Conservation (phyloP, 345 rosid species). For the Brassica nigra region DNA sequence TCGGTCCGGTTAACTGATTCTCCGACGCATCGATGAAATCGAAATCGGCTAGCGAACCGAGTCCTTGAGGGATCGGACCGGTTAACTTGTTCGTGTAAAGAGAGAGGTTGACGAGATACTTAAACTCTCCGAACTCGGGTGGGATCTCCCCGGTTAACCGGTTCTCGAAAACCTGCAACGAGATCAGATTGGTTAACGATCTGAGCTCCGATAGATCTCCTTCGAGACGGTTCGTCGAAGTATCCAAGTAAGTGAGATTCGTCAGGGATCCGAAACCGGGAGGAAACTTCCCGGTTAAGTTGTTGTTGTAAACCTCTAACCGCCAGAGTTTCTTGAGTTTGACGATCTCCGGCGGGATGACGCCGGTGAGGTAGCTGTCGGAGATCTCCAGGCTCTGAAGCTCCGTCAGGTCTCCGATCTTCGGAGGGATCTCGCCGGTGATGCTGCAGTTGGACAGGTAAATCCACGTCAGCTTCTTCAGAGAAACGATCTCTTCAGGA, state of each 20-base stretch:
- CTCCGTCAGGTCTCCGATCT: slow-evolving; percentile 61
- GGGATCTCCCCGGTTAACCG: slow-evolving; percentile 70
- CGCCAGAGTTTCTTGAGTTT: slow-evolving; percentile 62
- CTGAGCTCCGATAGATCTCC: slow-evolving; percentile 68
- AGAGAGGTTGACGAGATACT: slow-evolving; percentile 64
- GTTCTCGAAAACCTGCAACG: slow-evolving; percentile 65
- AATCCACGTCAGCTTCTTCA: slow-evolving; percentile 57
- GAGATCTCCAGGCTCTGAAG: slow-evolving; percentile 64
- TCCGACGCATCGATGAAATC: slow-evolving; percentile 82
- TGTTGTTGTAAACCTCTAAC: slow-evolving; percentile 68
- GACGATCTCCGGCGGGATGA: slow-evolving; percentile 62
- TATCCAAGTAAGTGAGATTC: slow-evolving; percentile 59
- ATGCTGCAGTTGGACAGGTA: slow-evolving; percentile 70
- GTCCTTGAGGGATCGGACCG: slow-evolving; percentile 72
- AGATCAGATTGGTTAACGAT: slow-evolving; percentile 56
- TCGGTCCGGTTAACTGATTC: slow-evolving; percentile 66
- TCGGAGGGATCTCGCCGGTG: slow-evolving; percentile 58
- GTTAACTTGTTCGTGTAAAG: slow-evolving; percentile 63
- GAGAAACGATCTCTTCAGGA: slow-evolving; percentile 51
- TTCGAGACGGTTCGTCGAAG: slow-evolving; percentile 53
- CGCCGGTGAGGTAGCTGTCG: slow-evolving; percentile 51
- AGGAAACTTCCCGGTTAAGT: slow-evolving; percentile 68
- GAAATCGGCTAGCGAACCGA: slow-evolving; percentile 76
- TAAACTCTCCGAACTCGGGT: slow-evolving; percentile 66
- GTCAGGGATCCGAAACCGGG: slow-evolving; percentile 65